Evolutionary conservation across 768 basidiomycete genomes (phyloP).

Genomic region (Boletus patriciae): DNA sequence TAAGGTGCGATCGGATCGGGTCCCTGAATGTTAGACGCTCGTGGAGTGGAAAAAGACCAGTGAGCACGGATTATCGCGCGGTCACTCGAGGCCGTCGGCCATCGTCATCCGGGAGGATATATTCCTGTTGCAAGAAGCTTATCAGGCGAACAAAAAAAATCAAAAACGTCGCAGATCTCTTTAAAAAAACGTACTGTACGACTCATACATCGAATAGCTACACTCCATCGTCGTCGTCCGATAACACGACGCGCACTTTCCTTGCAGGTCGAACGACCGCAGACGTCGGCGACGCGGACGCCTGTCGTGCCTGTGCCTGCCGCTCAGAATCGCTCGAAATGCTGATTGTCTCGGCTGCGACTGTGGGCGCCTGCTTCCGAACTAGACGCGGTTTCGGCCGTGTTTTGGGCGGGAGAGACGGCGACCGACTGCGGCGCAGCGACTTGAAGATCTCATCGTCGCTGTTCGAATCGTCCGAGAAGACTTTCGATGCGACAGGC

Average conservation of each 20-base stretch:
- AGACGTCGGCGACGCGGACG: not conserved
- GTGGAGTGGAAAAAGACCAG: not conserved
- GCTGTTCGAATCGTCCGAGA: slow-evolving; percentile 21
- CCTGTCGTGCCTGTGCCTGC: not conserved
- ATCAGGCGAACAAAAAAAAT: slow-evolving; percentile 4
- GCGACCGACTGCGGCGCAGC: slow-evolving; percentile 28
- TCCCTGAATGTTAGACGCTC: slow-evolving; percentile 4
- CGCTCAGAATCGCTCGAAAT: slow-evolving; percentile 27
- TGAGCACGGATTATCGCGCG: not conserved
- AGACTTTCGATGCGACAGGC: slow-evolving; percentile 14
- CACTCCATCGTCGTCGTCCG: slow-evolving; percentile 38
- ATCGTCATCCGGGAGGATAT: no score
- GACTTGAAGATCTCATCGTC: slow-evolving; percentile 27
- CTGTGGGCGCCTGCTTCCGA: slow-evolving; percentile 31
- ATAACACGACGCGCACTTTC: slow-evolving; percentile 36
- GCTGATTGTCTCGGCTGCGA: slow-evolving; percentile 10
- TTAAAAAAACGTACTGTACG: slow-evolving; percentile 8
- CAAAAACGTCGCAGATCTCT: slow-evolving; percentile 1
- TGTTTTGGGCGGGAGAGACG: slow-evolving; percentile 21
- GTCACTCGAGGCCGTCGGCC: not conserved
- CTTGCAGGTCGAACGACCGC: slow-evolving; percentile 16
- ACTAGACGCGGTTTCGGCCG: slow-evolving; percentile 43
- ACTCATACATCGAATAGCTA: slow-evolving; percentile 19
- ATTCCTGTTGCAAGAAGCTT: slow-evolving; percentile 8
- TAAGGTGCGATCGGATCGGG: slow-evolving; percentile 20